Base-by-base conservation (phyloP, 1,284 basidiomycete species). In the Ceratobasidium sp. region DNA sequence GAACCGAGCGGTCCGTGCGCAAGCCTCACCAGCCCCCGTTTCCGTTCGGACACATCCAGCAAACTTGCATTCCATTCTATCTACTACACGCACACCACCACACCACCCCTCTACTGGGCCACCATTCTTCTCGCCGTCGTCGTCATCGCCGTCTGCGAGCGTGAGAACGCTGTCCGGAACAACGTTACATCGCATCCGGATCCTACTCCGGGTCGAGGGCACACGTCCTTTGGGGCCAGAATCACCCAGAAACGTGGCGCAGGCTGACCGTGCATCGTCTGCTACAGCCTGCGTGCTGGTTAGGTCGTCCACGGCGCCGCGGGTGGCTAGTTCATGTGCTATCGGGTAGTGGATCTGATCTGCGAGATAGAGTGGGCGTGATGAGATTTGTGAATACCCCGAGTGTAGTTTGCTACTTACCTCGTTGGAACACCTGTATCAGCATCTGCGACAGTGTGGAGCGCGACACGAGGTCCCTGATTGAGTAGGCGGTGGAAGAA, bases 1-100 rank as follows among this genome's bases (percentile, higher is more conserved):
- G 35, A 16, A 13, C 63, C 9, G 30, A 32, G 61, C 61, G 64
- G 66, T 69, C 66, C 66, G 66, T 69, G 66, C 66, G 66, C 66
- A 46, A 46, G 52, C 23, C 9, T 30, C 50, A n/a, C 14, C 21
- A 18, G 2, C 23, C n/a, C 35, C 21, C n/a, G 1, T 6, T n/a
- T 41, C 18, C 43, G 21, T 43, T 13, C 28, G 14, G 28, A 35
- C 26, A 18, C 61, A 18, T 63, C 44, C 43, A 18, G 23, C 46
- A 46, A 21, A n/a, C 41, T n/a, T 14, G 14, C 30, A 35, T 38
- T 16, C 7, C 46, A 41, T 50, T 16, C 46, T 18, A 63, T 63
- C 26, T 46, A 43, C 30, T 61, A 11, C 50, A 63, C 50, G 61
- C 50, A 63, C 61, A 63, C 46, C 26, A 35, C 28, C 61, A 63